Evolutionary conservation across 108 stramenopile genomes (phyloP).

Genomic region (Skeletonema tropicum): DNA sequence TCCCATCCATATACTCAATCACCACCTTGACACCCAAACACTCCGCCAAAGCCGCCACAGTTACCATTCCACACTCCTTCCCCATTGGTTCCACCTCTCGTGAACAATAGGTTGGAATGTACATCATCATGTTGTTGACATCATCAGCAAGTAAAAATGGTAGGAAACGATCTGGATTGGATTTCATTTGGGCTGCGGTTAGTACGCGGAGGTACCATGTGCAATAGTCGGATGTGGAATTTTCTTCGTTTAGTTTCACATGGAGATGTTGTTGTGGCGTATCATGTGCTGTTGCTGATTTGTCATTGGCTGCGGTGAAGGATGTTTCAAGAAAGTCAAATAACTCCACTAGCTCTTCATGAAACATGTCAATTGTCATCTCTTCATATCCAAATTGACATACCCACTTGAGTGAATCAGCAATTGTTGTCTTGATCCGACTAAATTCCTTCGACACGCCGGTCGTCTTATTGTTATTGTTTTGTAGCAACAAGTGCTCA

Average conservation of each 20-base stretch:
- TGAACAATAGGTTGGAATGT: slow-evolving; percentile 68
- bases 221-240: slow-evolving; percentile 79
- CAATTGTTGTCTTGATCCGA: slow-evolving; percentile 25
- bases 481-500: slow-evolving; percentile 68
- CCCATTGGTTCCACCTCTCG: slow-evolving; percentile 86
- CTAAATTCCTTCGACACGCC: slow-evolving; percentile 13
- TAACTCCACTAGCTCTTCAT: slow-evolving; percentile 73
- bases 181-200: slow-evolving; percentile 74
- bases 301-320: neutral
- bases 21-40: slow-evolving; percentile 67
- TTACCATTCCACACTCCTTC: slow-evolving; percentile 77
- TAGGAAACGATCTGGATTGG: slow-evolving; percentile 69
- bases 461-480: neutral
- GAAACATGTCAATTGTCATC: slow-evolving; percentile 73
- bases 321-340: slow-evolving; percentile 49
- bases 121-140: slow-evolving; percentile 27
- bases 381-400: slow-evolving; percentile 73
- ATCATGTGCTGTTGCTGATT: neutral
- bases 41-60: slow-evolving; percentile 81
- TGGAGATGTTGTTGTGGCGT: slow-evolving; percentile 13
- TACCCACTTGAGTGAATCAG: slow-evolving; percentile 40
- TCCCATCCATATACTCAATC: slow-evolving; percentile 87
- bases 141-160: slow-evolving; percentile 56
- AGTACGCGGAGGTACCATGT: slow-evolving; percentile 85
- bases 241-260: slow-evolving; percentile 64